These are phyloP conservation scores for Hirschfeldia incana DNA, from an alignment of 345 rosid species.

Conservation along the genomic window DNA sequence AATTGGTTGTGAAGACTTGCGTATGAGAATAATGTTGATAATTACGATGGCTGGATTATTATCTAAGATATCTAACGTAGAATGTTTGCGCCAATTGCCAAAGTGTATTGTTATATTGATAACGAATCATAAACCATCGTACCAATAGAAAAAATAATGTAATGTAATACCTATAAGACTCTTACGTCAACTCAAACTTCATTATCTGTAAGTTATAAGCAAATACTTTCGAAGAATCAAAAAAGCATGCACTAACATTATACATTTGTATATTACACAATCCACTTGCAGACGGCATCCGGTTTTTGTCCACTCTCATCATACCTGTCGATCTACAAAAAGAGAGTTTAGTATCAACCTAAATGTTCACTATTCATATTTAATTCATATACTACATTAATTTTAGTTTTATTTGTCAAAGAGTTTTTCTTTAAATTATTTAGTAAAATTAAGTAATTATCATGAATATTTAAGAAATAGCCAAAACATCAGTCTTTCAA, in stretches of 20 bases:
- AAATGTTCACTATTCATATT: slow-evolving; percentile 27
- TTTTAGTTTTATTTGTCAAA: too few relatives aligned
- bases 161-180: too few relatives aligned
- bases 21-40: background rate
- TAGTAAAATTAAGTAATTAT: too few relatives aligned
- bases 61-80: slow-evolving; percentile 17
- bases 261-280: background rate
- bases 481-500: too few relatives aligned
- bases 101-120: slow-evolving; percentile 19
- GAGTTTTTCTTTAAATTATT: too few relatives aligned
- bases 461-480: too few relatives aligned
- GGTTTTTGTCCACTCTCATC: slow-evolving; percentile 22
- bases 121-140: slow-evolving; percentile 16
- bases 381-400: too few relatives aligned
- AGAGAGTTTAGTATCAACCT: slow-evolving; percentile 23
- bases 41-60: background rate
- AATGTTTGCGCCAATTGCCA: slow-evolving; percentile 8
- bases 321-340: slow-evolving; percentile 20
- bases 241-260: too few relatives aligned
- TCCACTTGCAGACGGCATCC: slow-evolving; percentile 35
- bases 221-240: too few relatives aligned
- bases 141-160: slow-evolving; percentile 15
- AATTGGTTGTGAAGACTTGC: slow-evolving; percentile 34
- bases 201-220: too few relatives aligned
- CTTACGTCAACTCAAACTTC: too few relatives aligned